Evolutionary conservation across 2,329 filamentous ascomycete species (phyloP).

Genomic region (Penicillium janthinellum): DNA sequence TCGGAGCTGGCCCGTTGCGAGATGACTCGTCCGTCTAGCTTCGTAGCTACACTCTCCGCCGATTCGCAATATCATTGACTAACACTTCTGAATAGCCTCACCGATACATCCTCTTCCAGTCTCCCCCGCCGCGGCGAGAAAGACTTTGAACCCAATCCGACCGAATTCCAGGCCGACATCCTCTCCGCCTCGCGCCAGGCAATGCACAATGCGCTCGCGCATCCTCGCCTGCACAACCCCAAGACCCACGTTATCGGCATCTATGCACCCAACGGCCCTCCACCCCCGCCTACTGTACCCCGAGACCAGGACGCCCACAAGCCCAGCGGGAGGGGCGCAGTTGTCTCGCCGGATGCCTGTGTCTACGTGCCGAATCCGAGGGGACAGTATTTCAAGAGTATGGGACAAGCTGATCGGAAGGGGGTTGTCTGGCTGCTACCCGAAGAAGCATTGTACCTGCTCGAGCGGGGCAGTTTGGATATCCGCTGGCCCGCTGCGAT

Average conservation of each 20-base stretch:
- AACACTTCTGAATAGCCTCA: constrained; percentile 27
- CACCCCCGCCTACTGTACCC: constrained; percentile 19
- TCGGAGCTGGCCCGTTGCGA: background rate
- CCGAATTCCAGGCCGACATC: constrained; percentile 73
- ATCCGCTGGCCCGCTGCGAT: constrained; percentile 72
- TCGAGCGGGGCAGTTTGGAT: constrained; percentile 86
- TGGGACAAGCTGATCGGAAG: constrained; percentile 68
- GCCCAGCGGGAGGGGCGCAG: constrained; percentile 17
- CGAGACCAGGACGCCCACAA: constrained; percentile 19
- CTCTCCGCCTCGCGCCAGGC: constrained; percentile 80
- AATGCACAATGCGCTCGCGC: constrained; percentile 83
- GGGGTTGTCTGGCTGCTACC: constrained; percentile 80
- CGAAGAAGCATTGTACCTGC: constrained; percentile 85
- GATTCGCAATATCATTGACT: background rate
- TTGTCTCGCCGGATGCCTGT: constrained; percentile 38
- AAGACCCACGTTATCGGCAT: constrained; percentile 69
- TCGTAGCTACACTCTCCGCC: background rate
- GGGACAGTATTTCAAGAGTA: constrained; percentile 72
- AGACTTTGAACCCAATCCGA: constrained; percentile 94
- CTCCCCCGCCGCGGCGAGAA: constrained; percentile 92
- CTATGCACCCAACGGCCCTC: constrained; percentile 66
- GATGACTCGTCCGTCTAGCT: background rate
- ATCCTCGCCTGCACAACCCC: constrained; percentile 72
- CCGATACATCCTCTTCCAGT: constrained; percentile 42
- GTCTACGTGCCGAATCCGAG: constrained; percentile 72